phyloP scores from a whole-genome alignment of 768 basidiomycete genomes.

The Leccinum boreale region DNA sequence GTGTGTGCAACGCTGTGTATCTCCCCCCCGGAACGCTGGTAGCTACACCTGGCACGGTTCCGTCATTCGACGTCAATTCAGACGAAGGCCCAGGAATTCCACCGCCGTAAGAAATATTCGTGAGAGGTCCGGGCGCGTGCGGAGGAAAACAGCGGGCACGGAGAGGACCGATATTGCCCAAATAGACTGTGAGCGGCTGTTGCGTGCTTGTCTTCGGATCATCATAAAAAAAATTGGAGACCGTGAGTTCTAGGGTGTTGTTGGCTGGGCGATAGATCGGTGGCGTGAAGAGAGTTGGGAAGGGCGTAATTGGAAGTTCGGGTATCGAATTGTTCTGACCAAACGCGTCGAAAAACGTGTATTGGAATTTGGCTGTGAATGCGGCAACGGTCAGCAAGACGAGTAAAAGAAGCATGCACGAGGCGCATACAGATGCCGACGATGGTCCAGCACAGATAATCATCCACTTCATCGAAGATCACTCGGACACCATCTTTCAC shows the following conservation, averaged over 20 bases:
- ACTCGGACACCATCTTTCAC: slow-evolving; percentile 71
- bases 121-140: slow-evolving; percentile 64
- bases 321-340: slow-evolving; percentile 76
- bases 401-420: slow-evolving; percentile 3
- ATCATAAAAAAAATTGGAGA: slow-evolving; percentile 86
- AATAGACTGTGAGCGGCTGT: slow-evolving; percentile 81
- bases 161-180: slow-evolving; percentile 87
- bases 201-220: slow-evolving; percentile 62
- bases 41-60: slow-evolving; percentile 13
- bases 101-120: slow-evolving; percentile 58
- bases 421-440: slow-evolving; percentile 82
- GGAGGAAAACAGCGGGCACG: slow-evolving; percentile 75
- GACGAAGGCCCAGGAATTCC: slow-evolving; percentile 38
- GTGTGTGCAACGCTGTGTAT: slow-evolving; percentile 66
- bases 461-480: slow-evolving; percentile 87
- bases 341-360: slow-evolving; percentile 90
- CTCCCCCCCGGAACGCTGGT: slow-evolving; percentile 38
- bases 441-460: slow-evolving; percentile 94
- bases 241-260: slow-evolving; percentile 78
- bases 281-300: slow-evolving; percentile 80
- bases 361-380: slow-evolving; percentile 81
- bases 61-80: slow-evolving; percentile 28
- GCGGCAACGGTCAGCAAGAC: slow-evolving; percentile 17
- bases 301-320: slow-evolving; percentile 80
- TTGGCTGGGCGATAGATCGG: slow-evolving; percentile 69